Base-by-base conservation (phyloP, 1,139 yeast species). In the Eremothecium coryli region DNA sequence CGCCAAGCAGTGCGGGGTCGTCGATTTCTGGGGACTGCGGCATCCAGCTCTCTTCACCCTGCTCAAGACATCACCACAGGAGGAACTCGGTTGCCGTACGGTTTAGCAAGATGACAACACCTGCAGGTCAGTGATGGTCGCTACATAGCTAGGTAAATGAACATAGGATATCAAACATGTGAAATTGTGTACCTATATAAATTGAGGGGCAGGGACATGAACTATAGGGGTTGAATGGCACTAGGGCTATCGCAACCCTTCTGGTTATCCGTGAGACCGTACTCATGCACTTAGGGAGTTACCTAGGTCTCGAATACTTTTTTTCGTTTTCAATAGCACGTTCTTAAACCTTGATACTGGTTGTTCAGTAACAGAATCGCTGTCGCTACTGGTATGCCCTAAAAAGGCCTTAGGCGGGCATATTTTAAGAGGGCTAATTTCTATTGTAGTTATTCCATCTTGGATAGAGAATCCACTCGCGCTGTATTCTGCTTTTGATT, bases 31-130 rank as follows among this genome's bases (percentile, higher is more conserved):
- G n/a, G 22, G 30, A 18, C n/a, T n/a, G 14, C 12, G 11, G 13
- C 8, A 30, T 37, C 4, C 38, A 35, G 24, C 25, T 37, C 26
- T 22, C 37, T 10, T 37, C 40, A 4, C 46, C 49, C 3, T 53
- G 58, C 38, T 29, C 41, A 18, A 48, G 52, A 30, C 59, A 54
- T 38, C 60, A 55, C 35, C 60, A 53, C 37, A 47, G 60, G 39
- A 46, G 60, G 33, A 52, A 54, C 33, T 52, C 58, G 7, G 42
- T 48, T 5, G 60, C 60, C 10, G 45, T 54, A 17, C 49, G 45
- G 37, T 55, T 55, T 36, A 39, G 48, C 30, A 52, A 49, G 28
- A 11, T n/a, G n/a, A 25, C n/a, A n/a, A 25, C 28, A 10, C 5
- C 12, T 11, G n/a, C n/a, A 13, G 24, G 13, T 11, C 24, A 4